Base-by-base conservation (phyloP, 163 green algal genomes). In the Volvox carteri region DNA sequence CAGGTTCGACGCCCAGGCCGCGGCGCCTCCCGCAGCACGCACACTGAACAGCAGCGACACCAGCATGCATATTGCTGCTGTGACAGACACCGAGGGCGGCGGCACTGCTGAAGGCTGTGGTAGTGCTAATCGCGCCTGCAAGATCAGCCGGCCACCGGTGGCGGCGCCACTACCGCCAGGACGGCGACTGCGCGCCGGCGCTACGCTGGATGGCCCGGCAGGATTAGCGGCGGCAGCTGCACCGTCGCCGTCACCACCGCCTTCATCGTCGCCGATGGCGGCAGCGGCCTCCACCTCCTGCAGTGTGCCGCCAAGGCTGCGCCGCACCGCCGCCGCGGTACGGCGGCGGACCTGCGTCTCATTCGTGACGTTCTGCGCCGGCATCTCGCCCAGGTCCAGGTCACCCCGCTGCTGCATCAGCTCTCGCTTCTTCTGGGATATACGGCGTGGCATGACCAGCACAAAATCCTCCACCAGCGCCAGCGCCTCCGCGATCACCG, bases 1-100 rank as follows among this genome's bases (percentile, higher is more conserved):
- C 54, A 21, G 33, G 52, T 54, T 37, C 35, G 77, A 85, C 77
- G 54, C 73, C 25, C 35, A 52, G 52, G 12, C 52, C 35, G 52
- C 35, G 12, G 54, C 54, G 52, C 77, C 77, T 9, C 52, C 77
- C 28, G n/a, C 16, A 18, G 48, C 12, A 7, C 70, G 68, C 68
- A 88, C 68, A 35, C 41, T 48, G 83, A 58, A 72, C 23, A 88
- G 83, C 50, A 88, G 46, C 68, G 68, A 81, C 83, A 88, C 68
- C 48, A 88, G 50, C 48, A 62, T 28, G 30, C 44, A 37, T 67
- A 88, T 88, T n/a, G 83, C 83, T 6, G 68, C 50, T 2, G 83
- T 75, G 7, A 83, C 70, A 1, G 68, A 48, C 50, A 81, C 37
- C 23, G 42, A 48, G 2, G 83, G 83, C 35, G 65, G 62, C 62